Conservation (phyloP, 148 eudicot genomes). For the Nepenthes gracilis region DNA sequence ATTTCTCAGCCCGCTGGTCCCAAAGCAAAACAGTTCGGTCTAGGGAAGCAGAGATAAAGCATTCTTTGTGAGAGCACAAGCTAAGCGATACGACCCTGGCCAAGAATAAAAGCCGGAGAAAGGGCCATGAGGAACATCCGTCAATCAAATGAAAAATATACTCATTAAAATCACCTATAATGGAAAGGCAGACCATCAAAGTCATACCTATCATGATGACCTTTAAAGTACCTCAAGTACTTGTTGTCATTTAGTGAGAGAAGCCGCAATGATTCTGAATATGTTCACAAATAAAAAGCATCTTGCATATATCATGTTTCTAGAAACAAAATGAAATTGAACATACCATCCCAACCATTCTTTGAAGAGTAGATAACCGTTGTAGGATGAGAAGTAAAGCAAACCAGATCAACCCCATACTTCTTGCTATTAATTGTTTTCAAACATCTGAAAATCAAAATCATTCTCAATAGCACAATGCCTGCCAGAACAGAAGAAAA, state of each 20-base stretch:
- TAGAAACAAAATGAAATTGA: slow-evolving; percentile 4
- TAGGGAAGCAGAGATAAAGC: slow-evolving; percentile 82
- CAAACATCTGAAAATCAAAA: slow-evolving; percentile 55
- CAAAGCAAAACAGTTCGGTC: slow-evolving; percentile 90
- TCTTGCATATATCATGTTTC: background rate
- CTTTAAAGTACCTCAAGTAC: slow-evolving; percentile 92
- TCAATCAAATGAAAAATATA: background rate
- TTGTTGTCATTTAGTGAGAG: slow-evolving; percentile 95
- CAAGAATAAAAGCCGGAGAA: slow-evolving; percentile 8
- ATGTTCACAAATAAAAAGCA: slow-evolving; percentile 3
- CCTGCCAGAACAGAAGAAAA: background rate
- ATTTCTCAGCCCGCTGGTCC: slow-evolving; percentile 97
- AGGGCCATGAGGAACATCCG: background rate
- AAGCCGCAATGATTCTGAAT: slow-evolving; percentile 88
- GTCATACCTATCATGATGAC: slow-evolving; percentile 88
- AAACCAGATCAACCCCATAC: slow-evolving; percentile 90
- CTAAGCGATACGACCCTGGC: slow-evolving; percentile 88
- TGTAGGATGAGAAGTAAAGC: slow-evolving; percentile 91
- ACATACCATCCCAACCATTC: slow-evolving; percentile 99
- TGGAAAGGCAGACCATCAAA: background rate
- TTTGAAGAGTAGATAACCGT: slow-evolving; percentile 97
- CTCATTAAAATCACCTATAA: background rate
- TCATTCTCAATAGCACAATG: background rate
- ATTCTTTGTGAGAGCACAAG: slow-evolving; percentile 77
- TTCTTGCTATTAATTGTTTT: slow-evolving; percentile 97